Percentiles rank a stretch among this genome's conserved stretches.
phyloP scores from a whole-genome alignment of 176 grass and related monocot genomes.

The Themeda triandra region DNA sequence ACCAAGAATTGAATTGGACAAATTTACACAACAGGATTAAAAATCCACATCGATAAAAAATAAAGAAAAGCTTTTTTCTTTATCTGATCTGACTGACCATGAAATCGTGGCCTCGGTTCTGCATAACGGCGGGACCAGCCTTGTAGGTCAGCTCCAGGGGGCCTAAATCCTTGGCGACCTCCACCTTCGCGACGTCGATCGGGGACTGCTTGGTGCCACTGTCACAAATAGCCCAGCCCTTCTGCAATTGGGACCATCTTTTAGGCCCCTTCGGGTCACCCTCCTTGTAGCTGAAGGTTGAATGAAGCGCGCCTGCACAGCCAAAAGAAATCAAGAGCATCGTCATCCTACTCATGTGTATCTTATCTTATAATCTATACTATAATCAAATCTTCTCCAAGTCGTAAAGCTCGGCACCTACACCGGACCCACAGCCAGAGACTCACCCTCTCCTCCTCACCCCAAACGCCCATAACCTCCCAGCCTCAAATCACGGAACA shows the following conservation, averaged over 20 bases:
- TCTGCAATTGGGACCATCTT: slow-evolving; percentile 38
- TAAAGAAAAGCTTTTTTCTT: too few relatives aligned
- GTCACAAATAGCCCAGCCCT: slow-evolving; percentile 50
- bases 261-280: slow-evolving; percentile 28
- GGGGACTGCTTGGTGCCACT: slow-evolving; percentile 64
- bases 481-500: too few relatives aligned
- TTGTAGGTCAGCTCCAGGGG: slow-evolving; percentile 33
- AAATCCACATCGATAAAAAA: too few relatives aligned
- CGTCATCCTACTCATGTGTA: too few relatives aligned
- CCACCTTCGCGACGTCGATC: slow-evolving; percentile 46
- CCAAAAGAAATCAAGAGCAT: background rate
- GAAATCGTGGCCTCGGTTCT: slow-evolving; percentile 70
- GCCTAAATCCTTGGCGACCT: slow-evolving; percentile 18
- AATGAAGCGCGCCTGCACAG: slow-evolving; percentile 30
- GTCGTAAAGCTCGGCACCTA: too few relatives aligned
- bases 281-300: slow-evolving; percentile 32
- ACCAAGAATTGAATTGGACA: background rate
- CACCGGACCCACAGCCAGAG: too few relatives aligned
- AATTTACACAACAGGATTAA: background rate
- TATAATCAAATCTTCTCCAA: too few relatives aligned
- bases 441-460: too few relatives aligned
- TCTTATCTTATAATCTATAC: background rate
- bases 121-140: slow-evolving; percentile 1
- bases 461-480: too few relatives aligned
- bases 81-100: slow-evolving; percentile 36